Evolutionary conservation across 768 basidiomycete genomes (phyloP), one percentile per base, ranked within the genome.

Genomic region (Boletus rubropictus): DNA sequence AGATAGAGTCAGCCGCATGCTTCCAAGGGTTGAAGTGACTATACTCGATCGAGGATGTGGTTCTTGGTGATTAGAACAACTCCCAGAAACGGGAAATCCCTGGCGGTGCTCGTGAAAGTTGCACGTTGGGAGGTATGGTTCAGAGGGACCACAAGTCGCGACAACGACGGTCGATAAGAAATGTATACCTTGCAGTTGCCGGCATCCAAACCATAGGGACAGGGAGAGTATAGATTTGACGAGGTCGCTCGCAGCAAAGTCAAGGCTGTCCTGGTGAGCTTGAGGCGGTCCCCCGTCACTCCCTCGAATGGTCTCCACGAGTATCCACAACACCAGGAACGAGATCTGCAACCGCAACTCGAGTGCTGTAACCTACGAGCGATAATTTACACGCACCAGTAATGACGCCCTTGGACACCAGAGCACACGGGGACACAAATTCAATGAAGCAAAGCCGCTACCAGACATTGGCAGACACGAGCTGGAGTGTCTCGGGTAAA

Each of bases 191-290:
- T 32, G 53, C 22, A 54, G 28, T 25, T 21, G 44, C 43, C 34
- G 29, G 27, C 27, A 37, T 25, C 42, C 24, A 14, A 52, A 39
- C 56, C 57, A 63, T 11, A 54, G 18, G 27, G 15, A 50, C 2
- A 62, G 24, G 24, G 51, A 60, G 38, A 59, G 11, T 3, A 46
- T 11, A 8, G 47, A 42, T 38, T 65, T 65, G 40, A 35, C 15
- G 17, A 56, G 38, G 40, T 67, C 56, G 7, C 28, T 57, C 28
- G 50, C 39, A 41, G 51, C 60, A 15, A 60, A 57, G 14, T 33
- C 51, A 25, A 63, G 44, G 9, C 38, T 44, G 49, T 52, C 50
- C 31, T 27, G 43, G 8, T 21, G 42, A 22, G 22, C 21, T 33
- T 27, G 42, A n/a, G 27, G 41, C 17, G 45, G 42, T 17, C 17